Evolutionary conservation across 495 filamentous ascomycete genomes (phyloP).

Genomic region (Astrocystis sublimbata): DNA sequence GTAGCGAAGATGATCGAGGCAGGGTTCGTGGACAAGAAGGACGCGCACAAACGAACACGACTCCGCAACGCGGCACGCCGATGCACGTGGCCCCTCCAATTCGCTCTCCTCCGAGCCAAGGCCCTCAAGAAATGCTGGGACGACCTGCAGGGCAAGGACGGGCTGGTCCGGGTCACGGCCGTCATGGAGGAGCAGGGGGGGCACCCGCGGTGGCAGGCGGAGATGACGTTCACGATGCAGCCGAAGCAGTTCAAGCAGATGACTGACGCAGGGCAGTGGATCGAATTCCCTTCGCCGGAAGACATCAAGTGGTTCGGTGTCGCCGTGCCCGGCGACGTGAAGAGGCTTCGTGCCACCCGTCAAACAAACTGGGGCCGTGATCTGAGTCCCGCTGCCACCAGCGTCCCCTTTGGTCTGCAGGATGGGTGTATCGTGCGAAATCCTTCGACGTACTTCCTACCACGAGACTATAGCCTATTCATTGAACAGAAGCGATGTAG

Average conservation of each 20-base stretch:
- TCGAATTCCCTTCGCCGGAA: slow-evolving; percentile 13
- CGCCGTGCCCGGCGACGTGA: not conserved
- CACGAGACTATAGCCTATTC: not conserved
- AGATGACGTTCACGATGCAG: slow-evolving; percentile 13
- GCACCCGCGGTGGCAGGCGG: slow-evolving; percentile 11
- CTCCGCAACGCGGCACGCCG: not conserved
- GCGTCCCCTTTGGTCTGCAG: not conserved
- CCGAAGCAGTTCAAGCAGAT: not conserved
- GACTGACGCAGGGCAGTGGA: not conserved
- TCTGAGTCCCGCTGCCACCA: not conserved
- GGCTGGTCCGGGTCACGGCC: not conserved
- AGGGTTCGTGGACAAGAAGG: not conserved
- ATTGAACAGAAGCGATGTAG: not conserved
- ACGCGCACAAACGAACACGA: not conserved
- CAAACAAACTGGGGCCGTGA: not conserved
- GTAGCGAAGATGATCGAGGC: not conserved
- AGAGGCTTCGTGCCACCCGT: not conserved
- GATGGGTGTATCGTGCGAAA: not conserved
- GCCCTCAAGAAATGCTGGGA: not conserved
- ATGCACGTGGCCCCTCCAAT: not conserved
- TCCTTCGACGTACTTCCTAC: not conserved
- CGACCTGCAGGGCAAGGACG: slow-evolving; percentile 4
- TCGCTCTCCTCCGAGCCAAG: not conserved
- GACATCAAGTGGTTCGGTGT: slow-evolving; percentile 16
- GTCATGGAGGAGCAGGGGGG: slow-evolving; percentile 16